A percentile compares a stretch with the other conserved stretches of the same genome.
Evolutionary conservation across 306 rosid species (phyloP).

Genomic region (Sicyos edulis): DNA sequence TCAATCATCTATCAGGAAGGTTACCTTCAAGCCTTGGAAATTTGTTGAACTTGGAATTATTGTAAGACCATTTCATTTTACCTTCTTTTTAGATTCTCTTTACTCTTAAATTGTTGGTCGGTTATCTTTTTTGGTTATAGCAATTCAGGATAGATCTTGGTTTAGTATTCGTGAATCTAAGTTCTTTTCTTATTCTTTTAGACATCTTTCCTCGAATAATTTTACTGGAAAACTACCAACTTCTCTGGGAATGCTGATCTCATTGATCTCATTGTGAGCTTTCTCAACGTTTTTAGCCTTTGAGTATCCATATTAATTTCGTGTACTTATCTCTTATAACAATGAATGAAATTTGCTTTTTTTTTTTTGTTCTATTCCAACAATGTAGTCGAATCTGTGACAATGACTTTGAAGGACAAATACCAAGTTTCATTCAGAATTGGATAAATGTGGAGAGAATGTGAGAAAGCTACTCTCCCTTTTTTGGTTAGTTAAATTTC

Average conservation of each 20-base stretch:
- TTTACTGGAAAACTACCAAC: constrained; percentile 50
- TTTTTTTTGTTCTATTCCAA: background rate
- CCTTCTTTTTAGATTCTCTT: background rate
- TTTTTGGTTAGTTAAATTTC: background rate
- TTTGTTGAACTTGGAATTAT: constrained; percentile 36
- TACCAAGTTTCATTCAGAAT: constrained; percentile 47
- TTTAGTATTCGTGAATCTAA: background rate
- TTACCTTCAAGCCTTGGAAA: constrained; percentile 58
- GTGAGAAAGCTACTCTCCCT: constrained; percentile 27
- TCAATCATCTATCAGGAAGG: constrained; percentile 51
- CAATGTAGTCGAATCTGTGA: constrained; percentile 53
- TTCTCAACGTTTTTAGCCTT: background rate
- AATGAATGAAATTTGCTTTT: background rate
- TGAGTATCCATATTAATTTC: background rate
- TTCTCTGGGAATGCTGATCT: constrained; percentile 36
- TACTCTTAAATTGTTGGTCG: background rate
- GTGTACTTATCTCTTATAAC: background rate
- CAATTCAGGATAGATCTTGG: background rate
- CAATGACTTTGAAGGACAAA: constrained; percentile 43
- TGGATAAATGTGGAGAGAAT: constrained; percentile 43
- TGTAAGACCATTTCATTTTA: constrained; percentile 32
- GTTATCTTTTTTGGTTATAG: background rate
- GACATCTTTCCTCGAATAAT: constrained; percentile 52
- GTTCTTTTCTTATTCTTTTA: constrained; percentile 1
- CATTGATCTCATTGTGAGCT: constrained; percentile 48